Evolutionary conservation across 345 rosid species (phyloP).

Genomic region (Hibiscus syriacus): DNA sequence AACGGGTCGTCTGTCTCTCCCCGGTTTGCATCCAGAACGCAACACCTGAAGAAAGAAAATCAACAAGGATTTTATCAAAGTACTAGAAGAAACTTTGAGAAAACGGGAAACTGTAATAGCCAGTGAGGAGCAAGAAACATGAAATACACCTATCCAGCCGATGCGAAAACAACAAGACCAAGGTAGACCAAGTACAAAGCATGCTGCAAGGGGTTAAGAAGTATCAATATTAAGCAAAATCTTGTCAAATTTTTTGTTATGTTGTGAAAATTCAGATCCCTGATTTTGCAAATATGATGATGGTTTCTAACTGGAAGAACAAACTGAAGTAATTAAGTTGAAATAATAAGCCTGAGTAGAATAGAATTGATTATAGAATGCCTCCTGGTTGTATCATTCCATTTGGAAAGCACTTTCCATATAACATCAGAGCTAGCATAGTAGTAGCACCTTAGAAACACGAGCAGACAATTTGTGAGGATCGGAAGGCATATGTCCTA

Average conservation of each 20-base stretch:
- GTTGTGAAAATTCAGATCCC: not conserved
- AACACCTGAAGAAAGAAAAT: slow-evolving; percentile 34
- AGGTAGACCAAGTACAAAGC: slow-evolving; percentile 67
- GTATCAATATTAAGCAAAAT: not conserved
- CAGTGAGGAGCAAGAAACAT: not conserved
- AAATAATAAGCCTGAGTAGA: no score
- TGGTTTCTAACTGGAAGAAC: no score
- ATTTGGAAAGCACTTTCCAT: not conserved
- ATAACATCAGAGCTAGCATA: not conserved
- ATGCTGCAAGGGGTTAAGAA: slow-evolving; percentile 31
- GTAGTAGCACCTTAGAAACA: slow-evolving; percentile 50
- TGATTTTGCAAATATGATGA: no score
- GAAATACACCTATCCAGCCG: slow-evolving; percentile 67
- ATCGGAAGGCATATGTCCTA: slow-evolving; percentile 49
- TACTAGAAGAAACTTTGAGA: not conserved
- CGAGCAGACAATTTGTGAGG: slow-evolving; percentile 43
- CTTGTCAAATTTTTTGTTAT: not conserved
- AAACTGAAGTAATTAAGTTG: no score
- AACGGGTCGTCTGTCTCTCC: slow-evolving; percentile 77
- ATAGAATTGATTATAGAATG: no score
- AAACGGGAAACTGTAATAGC: not conserved
- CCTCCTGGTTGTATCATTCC: no score
- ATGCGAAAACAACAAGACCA: slow-evolving; percentile 39
- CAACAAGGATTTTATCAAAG: not conserved
- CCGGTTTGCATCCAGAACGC: slow-evolving; percentile 85